Base-by-base conservation (phyloP, 768 basidiomycete genomes). In the Strobilomyces dryophilus region DNA sequence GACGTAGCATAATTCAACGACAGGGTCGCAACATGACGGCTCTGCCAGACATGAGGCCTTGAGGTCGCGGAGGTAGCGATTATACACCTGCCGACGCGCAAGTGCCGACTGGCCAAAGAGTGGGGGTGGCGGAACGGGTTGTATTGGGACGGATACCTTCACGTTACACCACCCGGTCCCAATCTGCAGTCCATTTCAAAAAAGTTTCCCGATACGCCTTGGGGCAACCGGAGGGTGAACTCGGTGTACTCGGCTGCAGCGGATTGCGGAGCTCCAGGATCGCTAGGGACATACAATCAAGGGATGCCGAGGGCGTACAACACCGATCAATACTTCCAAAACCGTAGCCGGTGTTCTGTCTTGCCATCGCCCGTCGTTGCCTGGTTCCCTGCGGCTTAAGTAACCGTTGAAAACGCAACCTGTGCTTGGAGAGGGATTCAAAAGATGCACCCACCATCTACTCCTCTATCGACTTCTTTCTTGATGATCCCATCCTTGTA, bases 201-300 rank as follows among this genome's bases (percentile, higher is more conserved):
- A 53, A 14, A 44, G 45, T 27, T 47, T 55, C 11, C 52, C 54
- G 47, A 5, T 36, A 36, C 35, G 12, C 12, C 24, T 24, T 4
- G 24, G 24, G 24, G 24, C 11, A 12, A 32, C 9, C 31, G 8
- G 31, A 32, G 11, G 11, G 11, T 8, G 11, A 32, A 32, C 11
- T 32, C 31, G 5, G 11, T 12, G 11, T 12, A 32, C 31, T 32
- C 7, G 31, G 31, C 31, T 32, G 31, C 31, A 32, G 31, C 31
- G 11, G 31, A 32, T 9, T 32, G 2, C 7, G 31, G 31, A 9
- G 31, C 81, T 17, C 80, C 80, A 1, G 81, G 80, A 57, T 82
- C 80, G 50, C 72, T 76, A 17, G 80, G 79, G 6, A 83, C 80
- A 53, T 80, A 81, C 6, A 82, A 62, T 1, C 81, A 79, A 0